A percentile compares a stretch with the other conserved stretches of the same genome.
Evolutionary conservation across 2,329 filamentous ascomycete genomes (phyloP).

Genomic region (Pseudonectria buxi): DNA sequence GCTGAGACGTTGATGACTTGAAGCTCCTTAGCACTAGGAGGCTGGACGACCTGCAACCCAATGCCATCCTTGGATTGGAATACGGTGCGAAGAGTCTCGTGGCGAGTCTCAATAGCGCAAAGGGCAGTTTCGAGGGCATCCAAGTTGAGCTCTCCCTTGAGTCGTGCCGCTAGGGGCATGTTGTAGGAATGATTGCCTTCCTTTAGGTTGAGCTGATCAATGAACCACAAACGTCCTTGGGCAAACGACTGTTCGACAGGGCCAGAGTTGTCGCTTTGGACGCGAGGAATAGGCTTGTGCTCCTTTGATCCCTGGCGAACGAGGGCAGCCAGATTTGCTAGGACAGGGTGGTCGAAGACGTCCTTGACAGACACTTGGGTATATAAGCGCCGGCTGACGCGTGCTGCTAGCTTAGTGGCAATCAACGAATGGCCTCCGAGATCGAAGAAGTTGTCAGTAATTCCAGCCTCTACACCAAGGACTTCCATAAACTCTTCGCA

Average conservation of each 20-base stretch:
- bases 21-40: not conserved
- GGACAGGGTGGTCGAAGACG: not conserved
- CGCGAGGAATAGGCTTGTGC: not conserved
- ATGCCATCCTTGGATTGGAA: slow-evolving; percentile 3
- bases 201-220: slow-evolving; percentile 7
- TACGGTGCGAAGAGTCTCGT: slow-evolving; percentile 9
- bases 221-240: slow-evolving; percentile 9
- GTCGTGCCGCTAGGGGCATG: slow-evolving; percentile 3
- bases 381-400: not conserved
- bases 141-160: slow-evolving; percentile 2
- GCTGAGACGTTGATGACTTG: not conserved
- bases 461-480: too few relatives aligned
- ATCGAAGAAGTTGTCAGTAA: slow-evolving; percentile 13
- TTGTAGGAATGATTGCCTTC: slow-evolving; percentile 2
- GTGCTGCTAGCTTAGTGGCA: slow-evolving; percentile 11
- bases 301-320: too few relatives aligned
- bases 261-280: not conserved
- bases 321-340: not conserved
- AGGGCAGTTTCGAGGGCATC: slow-evolving; percentile 3
- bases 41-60: slow-evolving; percentile 3
- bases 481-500: too few relatives aligned
- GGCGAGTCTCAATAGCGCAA: slow-evolving; percentile 7
- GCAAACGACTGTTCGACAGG: slow-evolving; percentile 9
- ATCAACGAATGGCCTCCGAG: slow-evolving; percentile 18
- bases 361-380: not conserved